phyloP scores from a whole-genome alignment of 208 protist genomes.

The Acanthamoeba sp. region DNA sequence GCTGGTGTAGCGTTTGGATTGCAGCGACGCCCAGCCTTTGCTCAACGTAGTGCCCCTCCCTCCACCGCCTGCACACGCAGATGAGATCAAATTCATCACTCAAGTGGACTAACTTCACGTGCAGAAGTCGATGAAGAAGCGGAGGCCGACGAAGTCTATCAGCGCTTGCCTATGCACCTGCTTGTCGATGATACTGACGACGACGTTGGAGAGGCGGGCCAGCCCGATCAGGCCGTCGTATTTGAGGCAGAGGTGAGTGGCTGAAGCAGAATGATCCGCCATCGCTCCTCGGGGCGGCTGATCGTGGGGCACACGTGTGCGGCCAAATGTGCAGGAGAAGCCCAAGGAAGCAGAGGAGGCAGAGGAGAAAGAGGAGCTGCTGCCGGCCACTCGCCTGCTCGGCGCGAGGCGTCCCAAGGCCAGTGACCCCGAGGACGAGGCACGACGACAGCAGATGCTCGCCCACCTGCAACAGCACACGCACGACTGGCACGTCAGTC shows the following conservation, averaged over 20 bases:
- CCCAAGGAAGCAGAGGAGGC: not conserved
- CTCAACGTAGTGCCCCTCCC: not conserved
- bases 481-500: not conserved
- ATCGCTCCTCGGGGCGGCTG: too few relatives aligned
- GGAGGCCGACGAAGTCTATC: not conserved
- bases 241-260: not conserved
- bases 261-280: too few relatives aligned
- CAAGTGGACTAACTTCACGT: too few relatives aligned
- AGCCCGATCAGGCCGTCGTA: not conserved
- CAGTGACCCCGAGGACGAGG: not conserved
- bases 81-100: too few relatives aligned
- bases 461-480: not conserved
- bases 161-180: not conserved
- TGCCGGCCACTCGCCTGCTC: not conserved
- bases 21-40: not conserved
- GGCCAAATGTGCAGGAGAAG: not conserved
- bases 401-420: not conserved
- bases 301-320: too few relatives aligned
- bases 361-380: conserved; percentile 11
- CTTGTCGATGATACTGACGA: not conserved
- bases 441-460: not conserved
- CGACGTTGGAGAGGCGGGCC: not conserved
- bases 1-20: not conserved
- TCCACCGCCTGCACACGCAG: too few relatives aligned
- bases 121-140: too few relatives aligned